Conservation (phyloP, 805 yeast species). For the Candida morakotiae region DNA sequence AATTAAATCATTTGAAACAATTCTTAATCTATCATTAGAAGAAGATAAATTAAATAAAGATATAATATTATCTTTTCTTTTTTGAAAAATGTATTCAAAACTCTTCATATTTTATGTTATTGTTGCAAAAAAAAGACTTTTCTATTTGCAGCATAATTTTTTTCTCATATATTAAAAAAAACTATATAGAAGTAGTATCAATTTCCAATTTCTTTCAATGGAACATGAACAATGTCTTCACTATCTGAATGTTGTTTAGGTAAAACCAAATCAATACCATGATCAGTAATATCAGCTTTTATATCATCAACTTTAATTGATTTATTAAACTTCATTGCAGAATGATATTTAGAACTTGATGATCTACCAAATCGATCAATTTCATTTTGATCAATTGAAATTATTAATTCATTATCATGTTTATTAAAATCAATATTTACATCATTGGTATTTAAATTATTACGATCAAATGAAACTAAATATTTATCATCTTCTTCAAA, state of each 20-base stretch:
- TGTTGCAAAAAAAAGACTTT: no score
- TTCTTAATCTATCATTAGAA: no score
- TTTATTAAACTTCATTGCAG: conserved; percentile 19
- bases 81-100: no score
- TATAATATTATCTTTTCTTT: no score
- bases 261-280: conserved; percentile 15
- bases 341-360: conserved; percentile 15
- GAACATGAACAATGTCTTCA: conserved; percentile 5
- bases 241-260: conserved; percentile 15
- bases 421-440: conserved; percentile 21
- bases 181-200: no score
- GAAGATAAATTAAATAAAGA: no score
- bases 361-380: conserved; percentile 11
- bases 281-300: conserved; percentile 17
- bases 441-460: conserved; percentile 15
- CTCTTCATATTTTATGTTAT: no score
- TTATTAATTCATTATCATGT: conserved; percentile 19
- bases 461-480: conserved; percentile 14
- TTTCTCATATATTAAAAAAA: no score
- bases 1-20: conserved; percentile 3
- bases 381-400: conserved; percentile 13
- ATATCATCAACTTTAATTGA: conserved; percentile 19
- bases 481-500: conserved; percentile 22
- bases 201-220: neutral
- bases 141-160: no score